Evolutionary conservation across 2,329 filamentous ascomycete genomes (phyloP).

Genomic region (Penicillium fuscoglaucum): DNA sequence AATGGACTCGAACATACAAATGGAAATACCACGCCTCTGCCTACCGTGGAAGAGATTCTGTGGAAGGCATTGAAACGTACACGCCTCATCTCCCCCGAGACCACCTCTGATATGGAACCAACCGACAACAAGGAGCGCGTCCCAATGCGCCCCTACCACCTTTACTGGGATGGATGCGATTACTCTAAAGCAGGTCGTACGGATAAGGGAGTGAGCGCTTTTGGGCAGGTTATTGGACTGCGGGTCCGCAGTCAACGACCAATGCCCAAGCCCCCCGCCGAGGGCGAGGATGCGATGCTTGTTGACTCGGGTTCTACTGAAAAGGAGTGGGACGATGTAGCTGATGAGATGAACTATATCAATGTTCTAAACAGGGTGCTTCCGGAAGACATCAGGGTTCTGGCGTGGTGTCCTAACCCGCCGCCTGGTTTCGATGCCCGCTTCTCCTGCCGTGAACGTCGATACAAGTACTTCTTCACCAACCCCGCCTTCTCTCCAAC

Average conservation of each 20-base stretch:
- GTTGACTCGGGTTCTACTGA: conserved; percentile 41
- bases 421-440: conserved; percentile 81
- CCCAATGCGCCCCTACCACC: conserved; percentile 37
- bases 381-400: conserved; percentile 81
- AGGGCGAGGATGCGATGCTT: conserved; percentile 27
- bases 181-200: conserved; percentile 96
- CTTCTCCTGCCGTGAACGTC: conserved; percentile 86
- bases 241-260: conserved; percentile 78
- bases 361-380: conserved; percentile 82
- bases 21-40: conserved; percentile 65
- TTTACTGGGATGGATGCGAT: conserved; percentile 81
- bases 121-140: conserved; percentile 47
- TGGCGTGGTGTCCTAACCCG: conserved; percentile 88
- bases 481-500: conserved; percentile 80
- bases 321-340: conserved; percentile 62
- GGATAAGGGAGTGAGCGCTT: conserved; percentile 90
- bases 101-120: conserved; percentile 42
- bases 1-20: conserved; percentile 89
- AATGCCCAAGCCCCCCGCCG: conserved; percentile 33
- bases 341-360: conserved; percentile 81
- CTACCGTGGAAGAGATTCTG: conserved; percentile 88
- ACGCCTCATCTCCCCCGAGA: conserved; percentile 73
- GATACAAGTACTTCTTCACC: conserved; percentile 97
- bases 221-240: conserved; percentile 89
- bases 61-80: conserved; percentile 87